A percentile compares a stretch with the other conserved stretches of the same genome.
Conservation (phyloP, 495 filamentous ascomycete species). For the Schizothecium vesticola region DNA sequence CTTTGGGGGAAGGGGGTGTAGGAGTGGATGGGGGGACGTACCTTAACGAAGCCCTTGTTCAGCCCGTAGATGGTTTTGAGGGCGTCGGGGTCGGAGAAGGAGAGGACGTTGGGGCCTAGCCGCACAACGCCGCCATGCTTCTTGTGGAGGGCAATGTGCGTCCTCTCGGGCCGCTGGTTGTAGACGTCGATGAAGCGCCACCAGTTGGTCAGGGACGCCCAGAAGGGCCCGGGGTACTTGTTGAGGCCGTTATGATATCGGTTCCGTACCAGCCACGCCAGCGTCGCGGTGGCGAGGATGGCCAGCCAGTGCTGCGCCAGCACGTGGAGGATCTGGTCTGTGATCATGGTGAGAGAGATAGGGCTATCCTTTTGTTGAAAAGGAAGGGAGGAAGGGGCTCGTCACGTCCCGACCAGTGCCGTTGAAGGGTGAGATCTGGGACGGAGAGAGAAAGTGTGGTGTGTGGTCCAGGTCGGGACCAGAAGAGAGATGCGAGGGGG, state of each 20-base stretch:
- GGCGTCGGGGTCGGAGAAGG: slow-evolving; percentile 61
- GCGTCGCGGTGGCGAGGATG: slow-evolving; percentile 26
- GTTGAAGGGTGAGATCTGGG: slow-evolving; percentile 1
- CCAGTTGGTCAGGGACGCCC: slow-evolving; percentile 61
- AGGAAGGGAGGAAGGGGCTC: neutral
- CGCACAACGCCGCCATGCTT: slow-evolving; percentile 69
- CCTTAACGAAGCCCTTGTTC: slow-evolving; percentile 78
- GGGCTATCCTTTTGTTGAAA: slow-evolving; percentile 4
- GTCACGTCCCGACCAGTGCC: neutral
- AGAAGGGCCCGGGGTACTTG: slow-evolving; percentile 61
- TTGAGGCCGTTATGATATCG: slow-evolving; percentile 55
- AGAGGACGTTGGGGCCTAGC: slow-evolving; percentile 61
- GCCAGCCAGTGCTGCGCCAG: slow-evolving; percentile 47
- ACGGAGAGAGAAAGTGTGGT: neutral
- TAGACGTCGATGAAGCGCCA: slow-evolving; percentile 67
- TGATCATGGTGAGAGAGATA: slow-evolving; percentile 15
- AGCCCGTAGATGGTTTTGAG: slow-evolving; percentile 73
- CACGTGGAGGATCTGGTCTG: slow-evolving; percentile 21
- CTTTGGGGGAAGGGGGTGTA: neutral
- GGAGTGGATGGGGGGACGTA: slow-evolving; percentile 21
- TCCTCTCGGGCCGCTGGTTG: slow-evolving; percentile 55
- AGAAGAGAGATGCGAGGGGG: neutral
- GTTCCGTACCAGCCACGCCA: slow-evolving; percentile 49
- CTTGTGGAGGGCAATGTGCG: slow-evolving; percentile 60
- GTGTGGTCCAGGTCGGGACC: neutral